These are phyloP conservation scores for Diutina sp. DNA, from an alignment of 1,139 yeast genomes.

Conservation along the genomic window DNA sequence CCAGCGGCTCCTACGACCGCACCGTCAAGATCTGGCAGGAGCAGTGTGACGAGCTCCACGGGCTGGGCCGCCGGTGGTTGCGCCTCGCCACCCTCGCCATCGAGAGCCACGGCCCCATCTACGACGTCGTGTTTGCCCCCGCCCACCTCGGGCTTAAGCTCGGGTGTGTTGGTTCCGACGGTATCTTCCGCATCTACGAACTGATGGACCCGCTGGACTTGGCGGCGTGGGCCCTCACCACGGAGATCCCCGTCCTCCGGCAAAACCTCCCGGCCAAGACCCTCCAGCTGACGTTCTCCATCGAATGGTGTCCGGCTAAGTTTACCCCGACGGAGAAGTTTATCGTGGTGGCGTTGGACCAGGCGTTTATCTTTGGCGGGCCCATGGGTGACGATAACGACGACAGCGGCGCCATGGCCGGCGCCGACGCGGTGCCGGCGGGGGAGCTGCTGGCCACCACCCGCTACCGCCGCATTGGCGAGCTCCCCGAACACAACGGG, in stretches of 20 bases:
- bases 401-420: constrained; percentile 7
- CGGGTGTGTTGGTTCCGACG: constrained; percentile 88
- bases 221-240: constrained; percentile 66
- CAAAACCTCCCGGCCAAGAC: constrained; percentile 58
- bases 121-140: constrained; percentile 86
- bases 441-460: constrained; percentile 3
- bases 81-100: constrained; percentile 56
- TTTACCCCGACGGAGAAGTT: constrained; percentile 63
- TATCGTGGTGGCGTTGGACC: constrained; percentile 79
- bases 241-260: constrained; percentile 57
- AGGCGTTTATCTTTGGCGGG: constrained; percentile 59
- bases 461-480: constrained; percentile 21
- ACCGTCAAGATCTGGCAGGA: constrained; percentile 90
- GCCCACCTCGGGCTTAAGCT: constrained; percentile 69
- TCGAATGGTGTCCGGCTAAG: constrained; percentile 91
- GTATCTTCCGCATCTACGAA: constrained; percentile 75
- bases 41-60: constrained; percentile 61
- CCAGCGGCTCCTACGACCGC: constrained; percentile 83
- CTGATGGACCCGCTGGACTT: constrained; percentile 81
- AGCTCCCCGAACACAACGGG: constrained; percentile 68
- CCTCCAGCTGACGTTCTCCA: constrained; percentile 73
- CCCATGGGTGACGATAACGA: background rate
- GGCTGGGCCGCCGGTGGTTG: constrained; percentile 75
- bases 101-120: constrained; percentile 81
- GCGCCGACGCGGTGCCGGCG: constrained; percentile 7